Evolutionary conservation across 2,329 filamentous ascomycete genomes (phyloP).

Genomic region (Cladosporium sp.): DNA sequence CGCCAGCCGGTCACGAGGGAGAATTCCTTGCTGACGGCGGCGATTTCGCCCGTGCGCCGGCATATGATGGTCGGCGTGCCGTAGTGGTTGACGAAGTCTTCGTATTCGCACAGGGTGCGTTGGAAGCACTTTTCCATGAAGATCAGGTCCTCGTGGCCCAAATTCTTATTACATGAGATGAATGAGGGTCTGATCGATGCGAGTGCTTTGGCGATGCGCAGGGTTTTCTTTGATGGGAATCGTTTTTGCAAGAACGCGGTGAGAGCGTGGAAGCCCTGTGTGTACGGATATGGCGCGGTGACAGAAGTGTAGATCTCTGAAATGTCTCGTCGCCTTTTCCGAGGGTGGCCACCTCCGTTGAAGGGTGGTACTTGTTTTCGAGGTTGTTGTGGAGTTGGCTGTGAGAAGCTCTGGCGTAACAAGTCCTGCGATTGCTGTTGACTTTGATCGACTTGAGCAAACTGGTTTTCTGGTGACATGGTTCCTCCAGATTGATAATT

Average conservation of each 20-base stretch:
- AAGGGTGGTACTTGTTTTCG: slow-evolving; percentile 28
- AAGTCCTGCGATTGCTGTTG: slow-evolving; percentile 20
- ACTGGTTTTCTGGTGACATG: slow-evolving; percentile 29
- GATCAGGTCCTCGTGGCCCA: slow-evolving; percentile 82
- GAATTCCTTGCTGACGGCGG: slow-evolving; percentile 93
- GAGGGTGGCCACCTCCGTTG: slow-evolving; percentile 26
- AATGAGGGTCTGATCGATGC: slow-evolving; percentile 89
- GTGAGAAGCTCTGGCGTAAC: slow-evolving; percentile 32
- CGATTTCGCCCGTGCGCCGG: slow-evolving; percentile 89
- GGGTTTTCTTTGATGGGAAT: slow-evolving; percentile 70
- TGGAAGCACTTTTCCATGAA: slow-evolving; percentile 99
- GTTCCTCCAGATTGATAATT: slow-evolving; percentile 31
- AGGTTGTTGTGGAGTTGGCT: slow-evolving; percentile 23
- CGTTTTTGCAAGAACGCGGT: slow-evolving; percentile 75
- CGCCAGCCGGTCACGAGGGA: slow-evolving; percentile 94
- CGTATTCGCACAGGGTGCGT: slow-evolving; percentile 85
- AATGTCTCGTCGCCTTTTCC: slow-evolving; percentile 63
- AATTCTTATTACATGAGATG: slow-evolving; percentile 83
- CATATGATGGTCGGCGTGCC: slow-evolving; percentile 91
- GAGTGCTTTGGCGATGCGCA: slow-evolving; percentile 81
- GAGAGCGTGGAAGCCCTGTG: slow-evolving; percentile 82
- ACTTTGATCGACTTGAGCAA: slow-evolving; percentile 28
- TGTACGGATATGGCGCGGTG: slow-evolving; percentile 87
- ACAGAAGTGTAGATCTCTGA: slow-evolving; percentile 85
- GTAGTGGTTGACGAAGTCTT: slow-evolving; percentile 84